These are phyloP conservation scores for Lycium ferocissimum DNA, from an alignment of 257 asterid species.

Conservation along the genomic window DNA sequence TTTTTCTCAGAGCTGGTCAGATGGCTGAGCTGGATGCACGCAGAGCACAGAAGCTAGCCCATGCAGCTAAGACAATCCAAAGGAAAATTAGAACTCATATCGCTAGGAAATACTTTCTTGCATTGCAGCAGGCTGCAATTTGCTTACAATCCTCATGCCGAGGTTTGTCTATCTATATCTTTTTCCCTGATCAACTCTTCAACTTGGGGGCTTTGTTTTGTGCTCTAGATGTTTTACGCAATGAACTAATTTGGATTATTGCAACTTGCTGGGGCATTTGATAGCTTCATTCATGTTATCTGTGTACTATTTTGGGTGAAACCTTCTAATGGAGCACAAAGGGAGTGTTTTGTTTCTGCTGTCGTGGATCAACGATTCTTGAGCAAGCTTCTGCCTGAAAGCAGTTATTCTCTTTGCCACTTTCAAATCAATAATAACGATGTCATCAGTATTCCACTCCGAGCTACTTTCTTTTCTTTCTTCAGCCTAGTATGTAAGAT, in stretches of 20 bases:
- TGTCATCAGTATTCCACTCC: background rate
- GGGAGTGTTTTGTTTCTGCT: constrained; percentile 8
- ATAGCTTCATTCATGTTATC: background rate
- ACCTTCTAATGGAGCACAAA: constrained; percentile 3
- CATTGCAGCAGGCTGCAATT: constrained; percentile 78
- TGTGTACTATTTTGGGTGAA: background rate
- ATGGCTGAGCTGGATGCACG: constrained; percentile 99
- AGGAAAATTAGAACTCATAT: constrained; percentile 82
- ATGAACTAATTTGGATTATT: background rate
- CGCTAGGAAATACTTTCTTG: constrained; percentile 77
- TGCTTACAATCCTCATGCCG: constrained; percentile 78
- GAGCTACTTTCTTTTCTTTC: background rate
- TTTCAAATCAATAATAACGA: background rate
- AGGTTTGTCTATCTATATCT: constrained; percentile 54
- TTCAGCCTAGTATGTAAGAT: background rate
- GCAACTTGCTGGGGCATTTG: constrained; percentile 18
- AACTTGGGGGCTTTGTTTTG: background rate
- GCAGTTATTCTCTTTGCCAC: background rate
- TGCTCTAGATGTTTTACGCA: background rate
- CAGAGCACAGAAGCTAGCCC: constrained; percentile 82
- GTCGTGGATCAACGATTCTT: background rate
- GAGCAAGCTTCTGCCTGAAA: background rate
- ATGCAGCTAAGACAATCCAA: constrained; percentile 88
- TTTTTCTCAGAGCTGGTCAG: constrained; percentile 97
- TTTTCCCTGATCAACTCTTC: background rate